Base-by-base conservation (phyloP, 768 basidiomycete species). In the Termitomyces sp. region DNA sequence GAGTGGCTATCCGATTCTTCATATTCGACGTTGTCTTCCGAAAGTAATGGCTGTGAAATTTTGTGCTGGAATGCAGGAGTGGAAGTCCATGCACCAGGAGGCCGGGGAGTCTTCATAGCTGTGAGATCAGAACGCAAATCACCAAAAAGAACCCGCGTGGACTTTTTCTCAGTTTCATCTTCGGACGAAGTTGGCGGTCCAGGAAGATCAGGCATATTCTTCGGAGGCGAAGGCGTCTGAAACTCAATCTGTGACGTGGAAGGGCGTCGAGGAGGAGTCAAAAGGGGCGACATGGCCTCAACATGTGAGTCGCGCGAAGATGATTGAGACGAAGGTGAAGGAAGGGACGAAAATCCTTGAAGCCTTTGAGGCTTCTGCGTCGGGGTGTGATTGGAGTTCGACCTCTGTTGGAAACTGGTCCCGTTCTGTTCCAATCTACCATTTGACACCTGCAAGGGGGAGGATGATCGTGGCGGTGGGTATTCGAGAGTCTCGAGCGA, bases 141-240 rank as follows among this genome's bases (percentile, higher is more conserved):
- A 63, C 58, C 61, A 53, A 50, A 36, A 58, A 56, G 46, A 33
- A 58, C 39, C 32, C 48, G 53, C 37, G n/a, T 40, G 61, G 71
- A 59, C 58, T 71, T 51, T 54, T 68, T 69, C 34, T 62, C 69
- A 33, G 43, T 33, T 26, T 67, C 77, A 43, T 84, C 81, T 34
- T 82, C 82, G 14, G 79, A 79, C 10, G 82, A 81, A n/a, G 79
- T 80, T 2, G 87, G 86, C 3, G 84, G 86, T 18, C 71, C 85
- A 13, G 88, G 88, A 48, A 90, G 81, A 7, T 86, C 86, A 10
- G 88, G 86, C 57, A 88, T 75, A 45, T 76, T 80, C 42, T 73
- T 74, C 1, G 85, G 83, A 32, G 88, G 86, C 1, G 88, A 83
- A 9, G 86, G 87, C 0, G 85, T 88, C 63, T 78, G 72, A 63